Evolutionary conservation across 352 stramenopile species (phyloP), one percentile per base, ranked within the genome.

Genomic region (Plasmopara muralis): DNA sequence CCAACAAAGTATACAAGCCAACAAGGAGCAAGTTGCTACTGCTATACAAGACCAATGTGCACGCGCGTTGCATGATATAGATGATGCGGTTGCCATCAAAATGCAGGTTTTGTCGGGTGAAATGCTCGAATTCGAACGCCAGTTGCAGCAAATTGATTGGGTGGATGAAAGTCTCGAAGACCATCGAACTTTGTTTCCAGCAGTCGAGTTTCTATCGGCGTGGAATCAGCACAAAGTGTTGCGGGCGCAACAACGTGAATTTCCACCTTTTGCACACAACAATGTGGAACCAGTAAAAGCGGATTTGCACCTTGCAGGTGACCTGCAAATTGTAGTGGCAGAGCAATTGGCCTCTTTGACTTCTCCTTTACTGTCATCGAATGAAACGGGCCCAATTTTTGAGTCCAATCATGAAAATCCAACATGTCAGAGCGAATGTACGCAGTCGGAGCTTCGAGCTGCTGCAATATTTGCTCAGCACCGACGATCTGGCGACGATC

Each of bases 71-170:
- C 56, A 52, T 2, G 62, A 55, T n/a, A 48, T 93, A 4, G 62
- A 79, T 2, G 58, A 76, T 14, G 62, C 72, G 47, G 66, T 66
- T 2, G 56, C 51, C 0, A 55, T 69, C 15, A 90, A 90, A 50
- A 71, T 66, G 50, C 44, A 50, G 30, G 52, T 87, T 2, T 30
- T 93, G 5, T 64, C 70, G 15, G 74, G 79, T 16, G 82, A 90
- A 57, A 47, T 49, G 0, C 59, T 87, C 14, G 82, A 93, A 46
- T 74, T 82, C 9, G 47, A 77, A 35, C 75, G 79, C 0, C 77
- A 90, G 45, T 31, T 72, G 9, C 67, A 92, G 43, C 74, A 89
- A 30, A 83, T 92, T 35, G 77, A 82, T 13, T 92, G 82, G 82
- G 55, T 80, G 15, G 79, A 89, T 20, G 66, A 73, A 31, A 74